Percentiles rank a stretch among this genome's conserved stretches.
phyloP scores from a whole-genome alignment of 2,329 filamentous ascomycete species.

The Didymella lethalis region DNA sequence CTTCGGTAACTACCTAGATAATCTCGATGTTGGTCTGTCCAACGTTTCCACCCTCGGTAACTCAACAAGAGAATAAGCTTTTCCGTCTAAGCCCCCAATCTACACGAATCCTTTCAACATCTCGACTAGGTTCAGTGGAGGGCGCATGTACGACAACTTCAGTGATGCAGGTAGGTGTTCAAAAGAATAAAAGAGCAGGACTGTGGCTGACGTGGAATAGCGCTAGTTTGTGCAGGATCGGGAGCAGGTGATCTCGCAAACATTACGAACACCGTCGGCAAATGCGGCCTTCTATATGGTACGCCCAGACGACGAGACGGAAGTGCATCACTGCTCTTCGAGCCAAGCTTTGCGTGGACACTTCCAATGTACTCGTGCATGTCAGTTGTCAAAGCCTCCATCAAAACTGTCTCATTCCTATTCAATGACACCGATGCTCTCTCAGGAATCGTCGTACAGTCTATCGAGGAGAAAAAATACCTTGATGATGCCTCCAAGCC shows the following conservation, averaged over 20 bases:
- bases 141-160: neutral
- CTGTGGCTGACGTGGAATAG: neutral
- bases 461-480: neutral
- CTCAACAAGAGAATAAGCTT: neutral
- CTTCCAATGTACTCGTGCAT: neutral
- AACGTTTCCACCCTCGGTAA: neutral
- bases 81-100: neutral
- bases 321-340: neutral
- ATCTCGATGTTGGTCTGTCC: neutral
- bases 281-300: neutral
- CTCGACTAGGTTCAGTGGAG: neutral
- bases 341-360: neutral
- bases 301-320: neutral
- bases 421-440: constrained; percentile 53
- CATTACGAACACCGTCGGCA: neutral
- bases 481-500: neutral
- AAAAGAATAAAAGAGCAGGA: neutral
- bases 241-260: neutral
- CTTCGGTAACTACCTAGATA: neutral
- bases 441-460: constrained; percentile 13
- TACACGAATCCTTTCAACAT: neutral
- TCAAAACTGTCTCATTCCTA: constrained; percentile 57
- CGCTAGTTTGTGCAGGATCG: neutral
- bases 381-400: constrained; percentile 45
- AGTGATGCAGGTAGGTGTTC: neutral